A percentile compares a stretch with the other conserved stretches of the same genome.
Evolutionary conservation across 129 eudicot species (phyloP).

Genomic region (Tagetes erecta): DNA sequence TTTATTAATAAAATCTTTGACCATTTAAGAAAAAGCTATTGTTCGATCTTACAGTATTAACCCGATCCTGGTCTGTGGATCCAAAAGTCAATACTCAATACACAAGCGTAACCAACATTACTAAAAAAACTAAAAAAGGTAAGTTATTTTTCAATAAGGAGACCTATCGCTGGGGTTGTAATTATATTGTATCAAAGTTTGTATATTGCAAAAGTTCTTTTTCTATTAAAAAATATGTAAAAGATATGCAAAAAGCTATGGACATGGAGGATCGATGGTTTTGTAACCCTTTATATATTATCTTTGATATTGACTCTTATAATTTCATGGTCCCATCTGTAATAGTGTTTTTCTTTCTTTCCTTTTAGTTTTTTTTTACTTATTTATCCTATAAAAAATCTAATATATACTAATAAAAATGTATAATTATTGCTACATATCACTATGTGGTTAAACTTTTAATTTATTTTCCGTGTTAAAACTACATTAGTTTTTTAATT

Average conservation of each 20-base stretch:
- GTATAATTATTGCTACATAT: no score
- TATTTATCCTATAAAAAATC: neutral
- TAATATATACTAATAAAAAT: no score
- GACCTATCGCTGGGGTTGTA: neutral
- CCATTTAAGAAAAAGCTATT: no score
- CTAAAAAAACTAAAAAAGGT: neutral
- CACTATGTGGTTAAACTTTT: no score
- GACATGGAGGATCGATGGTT: slow-evolving; percentile 13
- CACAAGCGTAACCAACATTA: no score
- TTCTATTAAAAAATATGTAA: neutral
- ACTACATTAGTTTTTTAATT: no score
- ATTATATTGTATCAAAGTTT: neutral
- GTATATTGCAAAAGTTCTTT: slow-evolving; percentile 4
- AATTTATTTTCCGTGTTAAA: no score
- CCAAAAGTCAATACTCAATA: no score
- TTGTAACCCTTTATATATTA: neutral
- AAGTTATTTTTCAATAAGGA: neutral
- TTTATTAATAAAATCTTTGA: no score
- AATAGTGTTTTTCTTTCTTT: neutral
- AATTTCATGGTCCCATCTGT: slow-evolving; percentile 3
- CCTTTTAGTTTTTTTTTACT: neutral
- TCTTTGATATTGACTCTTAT: neutral
- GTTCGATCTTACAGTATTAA: no score
- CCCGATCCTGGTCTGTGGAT: no score
- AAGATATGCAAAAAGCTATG: slow-evolving; percentile 1